Percentiles rank a stretch among this genome's conserved stretches.
phyloP scores from a whole-genome alignment of 305 asterid genomes.

The Solanum chacoense region DNA sequence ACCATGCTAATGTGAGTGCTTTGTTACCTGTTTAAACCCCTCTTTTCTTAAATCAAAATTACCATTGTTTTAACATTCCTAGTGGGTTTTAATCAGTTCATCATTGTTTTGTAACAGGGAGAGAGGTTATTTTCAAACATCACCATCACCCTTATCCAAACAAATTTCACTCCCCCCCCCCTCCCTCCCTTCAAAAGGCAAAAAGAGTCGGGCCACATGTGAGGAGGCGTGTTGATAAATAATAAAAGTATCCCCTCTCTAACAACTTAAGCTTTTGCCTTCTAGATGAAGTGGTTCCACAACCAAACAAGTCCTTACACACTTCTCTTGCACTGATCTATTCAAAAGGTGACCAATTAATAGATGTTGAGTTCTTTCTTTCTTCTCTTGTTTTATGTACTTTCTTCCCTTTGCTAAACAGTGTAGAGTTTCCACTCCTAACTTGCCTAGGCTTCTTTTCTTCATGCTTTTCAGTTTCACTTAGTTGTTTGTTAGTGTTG shows the following conservation, averaged over 20 bases:
- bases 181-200: background rate
- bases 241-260: background rate
- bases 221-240: background rate
- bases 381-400: background rate
- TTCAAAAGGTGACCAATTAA: background rate
- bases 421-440: background rate
- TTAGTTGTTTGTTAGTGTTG: background rate
- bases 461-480: background rate
- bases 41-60: background rate
- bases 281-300: background rate
- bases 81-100: background rate
- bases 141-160: background rate
- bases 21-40: background rate
- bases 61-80: background rate
- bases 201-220: background rate
- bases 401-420: background rate
- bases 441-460: background rate
- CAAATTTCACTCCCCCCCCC: background rate
- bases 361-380: background rate
- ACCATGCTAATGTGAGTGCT: slow-evolving; percentile 61
- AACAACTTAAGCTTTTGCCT: background rate
- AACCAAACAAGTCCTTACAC: background rate
- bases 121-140: background rate
- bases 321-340: background rate
- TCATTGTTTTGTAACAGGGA: background rate